Conservation (phyloP, 805 yeast species). For the Kregervanrija delftensis region DNA sequence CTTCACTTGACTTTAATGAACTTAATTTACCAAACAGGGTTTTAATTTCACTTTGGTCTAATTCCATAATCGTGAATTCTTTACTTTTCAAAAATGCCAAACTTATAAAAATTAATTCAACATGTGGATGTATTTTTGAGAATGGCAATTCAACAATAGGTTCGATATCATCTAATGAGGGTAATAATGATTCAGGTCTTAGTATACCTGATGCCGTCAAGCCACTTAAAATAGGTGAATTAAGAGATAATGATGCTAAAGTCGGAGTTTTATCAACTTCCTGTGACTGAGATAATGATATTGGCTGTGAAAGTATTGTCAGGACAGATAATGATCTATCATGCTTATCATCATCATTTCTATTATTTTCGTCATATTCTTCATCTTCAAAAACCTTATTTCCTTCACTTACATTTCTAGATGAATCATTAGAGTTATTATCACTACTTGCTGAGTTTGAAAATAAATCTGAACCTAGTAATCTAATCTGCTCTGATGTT, state of each 20-base stretch:
- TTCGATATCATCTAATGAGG: constrained; percentile 18
- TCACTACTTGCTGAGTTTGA: constrained; percentile 38
- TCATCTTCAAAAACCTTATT: constrained; percentile 3
- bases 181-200: constrained; percentile 1
- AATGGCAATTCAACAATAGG: constrained; percentile 35
- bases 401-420: too few relatives aligned
- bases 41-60: constrained; percentile 84
- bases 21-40: constrained; percentile 62
- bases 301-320: constrained; percentile 19
- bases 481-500: constrained; percentile 15
- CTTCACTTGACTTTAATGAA: constrained; percentile 30
- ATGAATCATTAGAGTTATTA: too few relatives aligned
- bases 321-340: constrained; percentile 27
- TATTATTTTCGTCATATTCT: constrained; percentile 3
- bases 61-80: constrained; percentile 71
- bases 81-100: constrained; percentile 75
- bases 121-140: constrained; percentile 64
- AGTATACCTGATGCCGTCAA: not conserved
- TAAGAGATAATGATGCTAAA: constrained; percentile 14
- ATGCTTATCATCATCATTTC: constrained; percentile 3
- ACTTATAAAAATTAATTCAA: constrained; percentile 68
- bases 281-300: constrained; percentile 14
- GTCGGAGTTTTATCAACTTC: constrained; percentile 24
- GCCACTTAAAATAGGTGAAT: constrained; percentile 5
- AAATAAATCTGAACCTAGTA: constrained; percentile 54